Percentiles rank a stretch among this genome's conserved stretches.
phyloP scores from a whole-genome alignment of 768 basidiomycete species.

The Lactarius evosmus region DNA sequence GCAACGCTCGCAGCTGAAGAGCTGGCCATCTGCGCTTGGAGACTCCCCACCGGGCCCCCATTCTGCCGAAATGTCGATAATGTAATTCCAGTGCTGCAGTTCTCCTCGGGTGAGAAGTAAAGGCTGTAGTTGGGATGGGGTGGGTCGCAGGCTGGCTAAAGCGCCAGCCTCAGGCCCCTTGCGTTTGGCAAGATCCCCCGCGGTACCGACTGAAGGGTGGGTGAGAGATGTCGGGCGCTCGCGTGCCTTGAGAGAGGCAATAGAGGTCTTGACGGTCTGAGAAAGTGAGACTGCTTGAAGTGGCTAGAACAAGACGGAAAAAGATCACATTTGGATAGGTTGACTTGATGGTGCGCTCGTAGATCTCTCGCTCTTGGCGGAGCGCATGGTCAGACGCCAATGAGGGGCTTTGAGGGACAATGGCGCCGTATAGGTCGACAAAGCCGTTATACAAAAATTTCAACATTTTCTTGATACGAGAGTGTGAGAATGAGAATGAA shows the following conservation, averaged over 20 bases:
- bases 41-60: constrained; percentile 57
- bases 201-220: constrained; percentile 78
- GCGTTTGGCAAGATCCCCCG: constrained; percentile 56
- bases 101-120: constrained; percentile 57
- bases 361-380: constrained; percentile 77
- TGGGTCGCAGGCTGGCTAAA: constrained; percentile 48
- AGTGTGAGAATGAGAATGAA: constrained; percentile 1
- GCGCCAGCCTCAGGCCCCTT: constrained; percentile 32
- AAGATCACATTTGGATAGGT: constrained; percentile 75
- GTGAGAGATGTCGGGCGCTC: constrained; percentile 51
- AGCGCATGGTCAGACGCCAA: constrained; percentile 78
- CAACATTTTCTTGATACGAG: constrained; percentile 57
- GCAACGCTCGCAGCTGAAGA: constrained; percentile 79
- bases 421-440: constrained; percentile 55
- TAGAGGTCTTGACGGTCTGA: constrained; percentile 51
- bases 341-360: constrained; percentile 65
- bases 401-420: constrained; percentile 52
- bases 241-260: constrained; percentile 52
- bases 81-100: constrained; percentile 66
- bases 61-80: constrained; percentile 57
- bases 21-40: constrained; percentile 59
- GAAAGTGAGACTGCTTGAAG: constrained; percentile 16
- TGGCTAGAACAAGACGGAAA: constrained; percentile 26
- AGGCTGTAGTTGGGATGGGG: constrained; percentile 50
- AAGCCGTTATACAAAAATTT: constrained; percentile 75